A percentile compares a stretch with the other conserved stretches of the same genome.
Evolutionary conservation across 768 basidiomycete species (phyloP).

Genomic region (Xerocomus potaroensis): DNA sequence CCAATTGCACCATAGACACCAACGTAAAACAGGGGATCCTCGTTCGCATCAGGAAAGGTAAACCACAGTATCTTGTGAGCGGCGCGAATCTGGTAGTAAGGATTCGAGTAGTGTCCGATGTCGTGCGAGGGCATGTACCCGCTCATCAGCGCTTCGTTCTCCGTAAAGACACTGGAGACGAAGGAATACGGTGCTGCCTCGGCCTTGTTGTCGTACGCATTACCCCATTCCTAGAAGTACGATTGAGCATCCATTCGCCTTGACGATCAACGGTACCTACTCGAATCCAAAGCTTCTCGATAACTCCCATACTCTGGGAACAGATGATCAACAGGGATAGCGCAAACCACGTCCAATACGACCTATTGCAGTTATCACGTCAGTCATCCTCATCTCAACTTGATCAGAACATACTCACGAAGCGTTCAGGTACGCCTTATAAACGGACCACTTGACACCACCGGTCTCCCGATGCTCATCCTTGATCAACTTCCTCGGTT

Average conservation of each 20-base stretch:
- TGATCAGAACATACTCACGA: slow-evolving; percentile 39
- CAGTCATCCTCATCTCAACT: background rate
- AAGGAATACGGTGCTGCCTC: slow-evolving; percentile 12
- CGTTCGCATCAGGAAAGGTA: slow-evolving; percentile 44
- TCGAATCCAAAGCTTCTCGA: slow-evolving; percentile 31
- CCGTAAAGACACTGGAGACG: slow-evolving; percentile 19
- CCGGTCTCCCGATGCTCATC: slow-evolving; percentile 81
- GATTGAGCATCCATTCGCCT: background rate
- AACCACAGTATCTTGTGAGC: slow-evolving; percentile 11
- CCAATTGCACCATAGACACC: slow-evolving; percentile 63
- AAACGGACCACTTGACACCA: slow-evolving; percentile 74
- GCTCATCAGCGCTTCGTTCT: slow-evolving; percentile 28
- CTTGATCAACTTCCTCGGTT: slow-evolving; percentile 68
- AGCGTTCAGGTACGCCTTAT: slow-evolving; percentile 64
- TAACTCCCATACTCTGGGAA: slow-evolving; percentile 24
- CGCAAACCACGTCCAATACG: slow-evolving; percentile 30
- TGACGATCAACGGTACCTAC: slow-evolving; percentile 7
- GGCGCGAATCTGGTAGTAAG: slow-evolving; percentile 15
- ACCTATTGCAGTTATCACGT: slow-evolving; percentile 14
- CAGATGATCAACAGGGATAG: slow-evolving; percentile 20
- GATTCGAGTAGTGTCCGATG: slow-evolving; percentile 11
- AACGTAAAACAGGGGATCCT: slow-evolving; percentile 70
- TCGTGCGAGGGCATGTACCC: slow-evolving; percentile 20
- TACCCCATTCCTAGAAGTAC: slow-evolving; percentile 26
- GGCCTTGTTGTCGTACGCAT: slow-evolving; percentile 18